A percentile compares a stretch with the other conserved stretches of the same genome.
These are phyloP conservation scores for Bullera alba DNA, from an alignment of 768 basidiomycete species.

Conservation along the genomic window DNA sequence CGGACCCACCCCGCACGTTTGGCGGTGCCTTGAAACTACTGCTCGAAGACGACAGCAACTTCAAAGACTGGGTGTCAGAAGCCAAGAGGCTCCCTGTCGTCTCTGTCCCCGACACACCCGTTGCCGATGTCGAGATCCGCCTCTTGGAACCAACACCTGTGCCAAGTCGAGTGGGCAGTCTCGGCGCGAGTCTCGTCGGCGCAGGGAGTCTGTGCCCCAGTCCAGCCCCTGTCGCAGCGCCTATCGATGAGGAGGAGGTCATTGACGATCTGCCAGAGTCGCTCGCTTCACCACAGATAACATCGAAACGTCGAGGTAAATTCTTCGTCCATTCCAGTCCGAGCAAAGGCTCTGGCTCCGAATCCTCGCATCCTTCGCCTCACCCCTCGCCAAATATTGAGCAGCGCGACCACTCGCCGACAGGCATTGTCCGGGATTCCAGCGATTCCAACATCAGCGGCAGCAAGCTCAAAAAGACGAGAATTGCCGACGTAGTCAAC, in stretches of 20 bases:
- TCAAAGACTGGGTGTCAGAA: constrained; percentile 40
- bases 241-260: constrained; percentile 10
- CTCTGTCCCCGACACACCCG: constrained; percentile 35
- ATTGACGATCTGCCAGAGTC: neutral
- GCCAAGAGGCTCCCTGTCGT: constrained; percentile 26
- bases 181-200: constrained; percentile 34
- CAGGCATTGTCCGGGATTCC: too few species aligned
- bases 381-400: constrained; percentile 2
- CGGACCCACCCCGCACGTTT: constrained; percentile 20
- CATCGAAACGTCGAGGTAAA: constrained; percentile 30
- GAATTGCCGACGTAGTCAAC: neutral
- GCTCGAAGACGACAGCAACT: constrained; percentile 29
- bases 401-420: too few species aligned
- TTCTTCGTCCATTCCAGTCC: constrained; percentile 44
- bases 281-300: neutral
- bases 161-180: constrained; percentile 39
- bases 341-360: constrained; percentile 30
- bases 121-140: constrained; percentile 34
- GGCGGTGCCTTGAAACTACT: constrained; percentile 31
- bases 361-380: constrained; percentile 19
- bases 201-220: constrained; percentile 14
- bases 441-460: neutral
- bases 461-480: neutral
- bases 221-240: constrained; percentile 11
- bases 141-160: constrained; percentile 45